Conservation (phyloP, 768 basidiomycete genomes). For the Suillus weaverae region DNA sequence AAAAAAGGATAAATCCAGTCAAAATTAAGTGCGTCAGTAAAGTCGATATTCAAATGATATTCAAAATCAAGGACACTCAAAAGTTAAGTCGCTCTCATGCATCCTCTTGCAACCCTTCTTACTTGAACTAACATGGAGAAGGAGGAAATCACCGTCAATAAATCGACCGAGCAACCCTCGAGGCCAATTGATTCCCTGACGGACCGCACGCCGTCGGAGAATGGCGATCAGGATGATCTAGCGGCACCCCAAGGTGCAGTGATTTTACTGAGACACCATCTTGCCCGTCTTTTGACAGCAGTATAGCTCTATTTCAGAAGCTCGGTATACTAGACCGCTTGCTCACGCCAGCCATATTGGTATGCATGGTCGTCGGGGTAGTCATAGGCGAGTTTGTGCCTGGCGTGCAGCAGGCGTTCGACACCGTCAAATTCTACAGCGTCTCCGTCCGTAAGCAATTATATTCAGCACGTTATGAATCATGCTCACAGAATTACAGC, state of each 20-base stretch:
- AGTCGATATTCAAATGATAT: not conserved
- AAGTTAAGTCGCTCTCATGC: not conserved
- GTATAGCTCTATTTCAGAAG: conserved; percentile 38
- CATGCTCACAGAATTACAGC: conserved; percentile 41
- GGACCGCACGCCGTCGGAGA: not conserved
- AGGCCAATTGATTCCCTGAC: too few relatives aligned
- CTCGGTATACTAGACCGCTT: conserved; percentile 58
- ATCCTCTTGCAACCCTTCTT: not conserved
- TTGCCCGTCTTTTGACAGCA: not conserved
- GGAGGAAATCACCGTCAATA: not conserved
- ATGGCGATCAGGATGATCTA: not conserved
- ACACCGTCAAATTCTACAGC: conserved; percentile 60
- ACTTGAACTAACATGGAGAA: not conserved
- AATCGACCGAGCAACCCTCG: too few relatives aligned
- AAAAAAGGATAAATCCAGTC: not conserved
- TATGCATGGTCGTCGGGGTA: conserved; percentile 75
- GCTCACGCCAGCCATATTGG: conserved; percentile 63
- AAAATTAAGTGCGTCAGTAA: not conserved
- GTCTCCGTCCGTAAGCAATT: conserved; percentile 71
- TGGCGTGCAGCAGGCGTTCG: conserved; percentile 59
- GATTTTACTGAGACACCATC: not conserved
- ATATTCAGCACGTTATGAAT: not conserved
- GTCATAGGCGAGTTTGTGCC: conserved; percentile 70
- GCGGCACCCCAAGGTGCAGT: conserved; percentile 4
- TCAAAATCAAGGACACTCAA: not conserved